Evolutionary conservation across 768 basidiomycete species (phyloP).

Genomic region (Tephrocybe sp.): DNA sequence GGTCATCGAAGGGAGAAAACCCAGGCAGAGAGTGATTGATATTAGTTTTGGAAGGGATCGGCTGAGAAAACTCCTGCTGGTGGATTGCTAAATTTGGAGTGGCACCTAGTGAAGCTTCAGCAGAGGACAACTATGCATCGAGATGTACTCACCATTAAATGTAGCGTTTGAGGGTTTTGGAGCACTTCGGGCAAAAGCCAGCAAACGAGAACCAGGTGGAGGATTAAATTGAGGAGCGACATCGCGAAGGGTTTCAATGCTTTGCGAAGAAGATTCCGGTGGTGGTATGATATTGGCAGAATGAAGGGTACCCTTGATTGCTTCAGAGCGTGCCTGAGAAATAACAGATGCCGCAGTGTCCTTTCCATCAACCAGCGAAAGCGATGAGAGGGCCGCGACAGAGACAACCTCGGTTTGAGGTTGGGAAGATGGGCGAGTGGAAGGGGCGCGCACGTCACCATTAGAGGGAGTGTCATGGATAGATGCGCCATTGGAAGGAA

Average conservation of each 20-base stretch:
- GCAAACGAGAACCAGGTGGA: conserved; percentile 48
- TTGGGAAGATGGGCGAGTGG: conserved; percentile 6
- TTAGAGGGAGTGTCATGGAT: neutral
- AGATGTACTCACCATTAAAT: conserved; percentile 25
- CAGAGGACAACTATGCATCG: neutral
- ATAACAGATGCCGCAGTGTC: conserved; percentile 2
- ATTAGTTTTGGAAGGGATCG: conserved; percentile 26
- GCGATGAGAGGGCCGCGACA: conserved; percentile 1
- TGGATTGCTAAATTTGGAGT: conserved; percentile 9
- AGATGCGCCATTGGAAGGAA: conserved; percentile 4
- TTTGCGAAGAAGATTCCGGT: conserved; percentile 7
- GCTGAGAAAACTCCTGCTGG: conserved; percentile 19
- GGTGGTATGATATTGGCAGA: neutral
- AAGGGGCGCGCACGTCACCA: conserved; percentile 2
- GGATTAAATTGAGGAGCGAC: conserved; percentile 39
- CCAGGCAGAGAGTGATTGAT: conserved; percentile 28
- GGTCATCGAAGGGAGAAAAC: conserved; percentile 63
- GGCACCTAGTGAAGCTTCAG: neutral
- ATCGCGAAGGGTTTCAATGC: conserved; percentile 4
- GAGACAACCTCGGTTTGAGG: conserved; percentile 11
- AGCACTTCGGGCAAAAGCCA: conserved; percentile 40
- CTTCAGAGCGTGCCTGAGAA: neutral
- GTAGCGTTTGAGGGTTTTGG: conserved; percentile 26
- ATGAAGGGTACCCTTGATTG: conserved; percentile 1
- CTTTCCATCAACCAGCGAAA: conserved; percentile 13